Evolutionary conservation across 2,329 filamentous ascomycete genomes (phyloP).

Genomic region (Aspergillus tanneri): DNA sequence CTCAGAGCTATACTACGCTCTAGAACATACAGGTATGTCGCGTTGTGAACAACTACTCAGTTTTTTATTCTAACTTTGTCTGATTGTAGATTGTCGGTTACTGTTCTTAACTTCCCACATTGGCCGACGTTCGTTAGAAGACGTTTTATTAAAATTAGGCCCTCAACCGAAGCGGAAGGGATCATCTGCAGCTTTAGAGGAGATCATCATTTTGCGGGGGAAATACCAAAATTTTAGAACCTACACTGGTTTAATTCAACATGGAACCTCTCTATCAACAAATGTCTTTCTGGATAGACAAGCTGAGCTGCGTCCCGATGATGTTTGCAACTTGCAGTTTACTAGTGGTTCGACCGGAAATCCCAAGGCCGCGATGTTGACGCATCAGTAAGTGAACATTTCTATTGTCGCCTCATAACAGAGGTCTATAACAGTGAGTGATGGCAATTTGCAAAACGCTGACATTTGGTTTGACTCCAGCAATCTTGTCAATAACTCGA

Average conservation of each 20-base stretch:
- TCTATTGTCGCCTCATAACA: background rate
- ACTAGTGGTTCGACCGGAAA: constrained; percentile 72
- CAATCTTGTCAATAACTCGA: constrained; percentile 60
- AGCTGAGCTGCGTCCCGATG: constrained; percentile 59
- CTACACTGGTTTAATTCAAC: constrained; percentile 59
- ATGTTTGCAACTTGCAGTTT: constrained; percentile 73
- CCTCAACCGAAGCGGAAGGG: constrained; percentile 29
- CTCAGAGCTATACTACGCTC: constrained; percentile 67
- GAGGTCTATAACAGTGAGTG: too few species aligned
- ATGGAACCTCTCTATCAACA: constrained; percentile 51
- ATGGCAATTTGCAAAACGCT: background rate
- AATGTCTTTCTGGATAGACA: constrained; percentile 55
- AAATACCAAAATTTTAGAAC: constrained; percentile 56
- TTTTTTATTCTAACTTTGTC: constrained; percentile 1
- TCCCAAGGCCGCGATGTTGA: constrained; percentile 73
- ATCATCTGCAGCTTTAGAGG: constrained; percentile 42
- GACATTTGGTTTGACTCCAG: constrained; percentile 22
- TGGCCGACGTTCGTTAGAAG: constrained; percentile 62
- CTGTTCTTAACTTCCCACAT: constrained; percentile 72
- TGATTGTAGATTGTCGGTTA: constrained; percentile 62
- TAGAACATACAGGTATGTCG: constrained; percentile 65
- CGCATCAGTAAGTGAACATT: constrained; percentile 57
- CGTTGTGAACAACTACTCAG: background rate
- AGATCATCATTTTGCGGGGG: constrained; percentile 62
- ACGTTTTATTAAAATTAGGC: constrained; percentile 57